Percentiles rank a stretch among this genome's conserved stretches.
Conservation (phyloP, 1,139 yeast species). For the Petasospora fabianii region DNA sequence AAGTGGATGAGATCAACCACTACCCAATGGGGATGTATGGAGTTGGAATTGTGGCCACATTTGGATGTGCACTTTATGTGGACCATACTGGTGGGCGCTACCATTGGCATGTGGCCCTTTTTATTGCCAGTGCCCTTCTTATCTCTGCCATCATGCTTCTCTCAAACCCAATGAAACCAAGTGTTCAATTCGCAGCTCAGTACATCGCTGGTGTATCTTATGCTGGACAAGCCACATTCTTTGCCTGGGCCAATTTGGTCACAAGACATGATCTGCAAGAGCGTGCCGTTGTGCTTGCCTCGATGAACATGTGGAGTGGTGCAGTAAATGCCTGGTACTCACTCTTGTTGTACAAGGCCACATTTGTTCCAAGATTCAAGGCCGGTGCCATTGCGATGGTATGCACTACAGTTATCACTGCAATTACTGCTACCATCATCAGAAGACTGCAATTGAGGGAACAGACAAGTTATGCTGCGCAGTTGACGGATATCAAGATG, state of each 20-base stretch:
- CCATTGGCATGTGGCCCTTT: constrained; percentile 48
- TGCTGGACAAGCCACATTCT: constrained; percentile 56
- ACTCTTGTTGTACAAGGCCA: constrained; percentile 47
- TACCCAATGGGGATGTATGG: constrained; percentile 57
- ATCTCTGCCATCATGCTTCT: constrained; percentile 42
- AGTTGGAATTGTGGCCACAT: constrained; percentile 47
- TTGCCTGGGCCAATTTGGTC: constrained; percentile 58
- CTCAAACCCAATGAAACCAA: constrained; percentile 33
- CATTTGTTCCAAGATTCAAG: constrained; percentile 46
- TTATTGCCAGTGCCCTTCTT: constrained; percentile 39
- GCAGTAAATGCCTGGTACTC: constrained; percentile 70
- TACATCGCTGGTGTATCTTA: constrained; percentile 50
- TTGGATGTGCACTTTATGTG: constrained; percentile 43
- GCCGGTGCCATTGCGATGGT: constrained; percentile 56
- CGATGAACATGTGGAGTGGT: constrained; percentile 61
- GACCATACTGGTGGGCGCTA: constrained; percentile 44
- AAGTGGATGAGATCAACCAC: constrained; percentile 47
- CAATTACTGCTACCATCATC: constrained; percentile 32
- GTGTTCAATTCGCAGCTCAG: constrained; percentile 48
- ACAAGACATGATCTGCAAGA: constrained; percentile 52
- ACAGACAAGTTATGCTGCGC: constrained; percentile 13
- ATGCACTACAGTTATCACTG: constrained; percentile 42
- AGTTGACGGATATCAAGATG: not conserved
- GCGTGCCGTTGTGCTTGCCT: constrained; percentile 54
- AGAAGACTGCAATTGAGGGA: constrained; percentile 39